These are phyloP conservation scores for Prototheca stagnorum DNA, from an alignment of 163 green algal species.

Conservation along the genomic window DNA sequence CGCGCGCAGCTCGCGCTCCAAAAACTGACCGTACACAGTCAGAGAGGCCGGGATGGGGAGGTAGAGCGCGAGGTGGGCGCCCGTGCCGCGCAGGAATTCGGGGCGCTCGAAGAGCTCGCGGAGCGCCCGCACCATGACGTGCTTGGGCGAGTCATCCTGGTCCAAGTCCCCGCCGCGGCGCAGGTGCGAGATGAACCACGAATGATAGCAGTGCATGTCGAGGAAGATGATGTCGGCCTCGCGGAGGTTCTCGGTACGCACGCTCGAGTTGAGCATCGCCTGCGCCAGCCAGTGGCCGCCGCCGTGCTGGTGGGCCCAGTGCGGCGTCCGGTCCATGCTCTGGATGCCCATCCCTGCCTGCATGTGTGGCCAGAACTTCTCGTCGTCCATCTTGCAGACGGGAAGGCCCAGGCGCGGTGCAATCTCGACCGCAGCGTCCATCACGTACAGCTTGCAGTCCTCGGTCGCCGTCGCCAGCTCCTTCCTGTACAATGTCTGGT, in stretches of 20 bases:
- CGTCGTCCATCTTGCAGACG: not conserved
- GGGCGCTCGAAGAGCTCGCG: not conserved
- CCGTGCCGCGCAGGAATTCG: too few species aligned
- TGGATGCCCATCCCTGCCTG: not conserved
- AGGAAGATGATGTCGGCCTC: constrained; percentile 10
- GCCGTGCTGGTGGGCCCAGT: constrained; percentile 6
- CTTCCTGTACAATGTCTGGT: too few species aligned
- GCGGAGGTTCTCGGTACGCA: not conserved
- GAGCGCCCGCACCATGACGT: not conserved
- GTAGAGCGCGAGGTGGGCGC: too few species aligned
- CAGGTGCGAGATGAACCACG: not conserved
- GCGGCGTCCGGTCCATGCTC: not conserved
- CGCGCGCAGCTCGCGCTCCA: too few species aligned
- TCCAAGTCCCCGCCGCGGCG: not conserved
- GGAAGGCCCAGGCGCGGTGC: constrained; percentile 6
- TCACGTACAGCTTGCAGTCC: constrained; percentile 2
- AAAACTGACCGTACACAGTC: too few species aligned
- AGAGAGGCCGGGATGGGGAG: too few species aligned
- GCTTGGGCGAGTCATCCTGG: not conserved
- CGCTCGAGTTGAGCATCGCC: not conserved
- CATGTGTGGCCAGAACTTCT: not conserved
- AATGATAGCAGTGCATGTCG: constrained; percentile 7
- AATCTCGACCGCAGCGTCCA: constrained; percentile 2
- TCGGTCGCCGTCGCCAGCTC: too few species aligned
- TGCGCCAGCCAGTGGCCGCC: constrained; percentile 6